phyloP scores from a whole-genome alignment of 441 rosid species.

The Kokia cookei region DNA sequence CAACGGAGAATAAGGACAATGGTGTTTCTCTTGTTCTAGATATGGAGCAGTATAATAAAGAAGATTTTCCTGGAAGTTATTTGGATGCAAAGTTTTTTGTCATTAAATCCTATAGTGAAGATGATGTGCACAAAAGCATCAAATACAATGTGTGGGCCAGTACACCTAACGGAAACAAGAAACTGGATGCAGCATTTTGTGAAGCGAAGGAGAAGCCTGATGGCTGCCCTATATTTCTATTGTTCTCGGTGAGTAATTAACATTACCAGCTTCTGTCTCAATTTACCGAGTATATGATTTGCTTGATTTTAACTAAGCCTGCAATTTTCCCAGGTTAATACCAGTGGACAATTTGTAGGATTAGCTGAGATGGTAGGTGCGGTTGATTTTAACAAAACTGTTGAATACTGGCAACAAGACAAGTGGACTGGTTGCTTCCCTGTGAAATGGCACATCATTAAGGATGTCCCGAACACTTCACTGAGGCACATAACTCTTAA shows the following conservation, averaged over 20 bases:
- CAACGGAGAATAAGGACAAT: constrained; percentile 22
- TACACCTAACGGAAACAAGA: constrained; percentile 71
- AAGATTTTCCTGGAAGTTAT: constrained; percentile 40
- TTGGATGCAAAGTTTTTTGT: constrained; percentile 53
- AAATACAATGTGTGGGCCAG: constrained; percentile 70
- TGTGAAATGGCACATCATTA: constrained; percentile 64
- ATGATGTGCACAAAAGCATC: constrained; percentile 70
- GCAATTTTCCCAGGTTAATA: constrained; percentile 45
- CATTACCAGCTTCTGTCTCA: neutral
- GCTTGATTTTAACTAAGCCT: neutral
- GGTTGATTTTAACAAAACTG: constrained; percentile 57
- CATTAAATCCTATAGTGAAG: constrained; percentile 74
- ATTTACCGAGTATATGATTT: neutral
- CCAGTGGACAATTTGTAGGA: constrained; percentile 76
- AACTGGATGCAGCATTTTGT: constrained; percentile 69
- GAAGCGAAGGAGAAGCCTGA: constrained; percentile 51
- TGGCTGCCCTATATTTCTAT: constrained; percentile 70
- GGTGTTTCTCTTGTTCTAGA: constrained; percentile 21
- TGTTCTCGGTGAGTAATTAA: constrained; percentile 69
- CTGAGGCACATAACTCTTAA: constrained; percentile 57
- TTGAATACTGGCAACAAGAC: constrained; percentile 78
- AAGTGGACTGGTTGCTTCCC: constrained; percentile 82
- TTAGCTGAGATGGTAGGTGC: constrained; percentile 67
- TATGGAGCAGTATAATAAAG: constrained; percentile 33
- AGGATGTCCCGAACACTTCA: constrained; percentile 61